phyloP scores from a whole-genome alignment of 139 green algal genomes.

The Micromonas pusilla region DNA sequence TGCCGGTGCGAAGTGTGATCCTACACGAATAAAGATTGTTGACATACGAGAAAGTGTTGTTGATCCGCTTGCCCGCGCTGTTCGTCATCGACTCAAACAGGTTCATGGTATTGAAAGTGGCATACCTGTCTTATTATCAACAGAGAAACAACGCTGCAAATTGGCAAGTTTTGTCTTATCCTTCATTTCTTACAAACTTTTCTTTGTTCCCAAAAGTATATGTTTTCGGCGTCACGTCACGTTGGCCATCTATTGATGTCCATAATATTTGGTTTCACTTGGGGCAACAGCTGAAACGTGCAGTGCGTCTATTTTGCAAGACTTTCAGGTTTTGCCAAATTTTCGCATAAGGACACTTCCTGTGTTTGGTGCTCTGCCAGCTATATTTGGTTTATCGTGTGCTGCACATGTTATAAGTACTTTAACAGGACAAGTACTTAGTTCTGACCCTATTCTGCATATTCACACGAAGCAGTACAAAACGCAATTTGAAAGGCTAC shows the following conservation, averaged over 20 bases:
- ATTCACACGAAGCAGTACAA: constrained; percentile 47
- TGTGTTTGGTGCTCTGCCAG: constrained; percentile 84
- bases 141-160: constrained; percentile 48
- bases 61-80: constrained; percentile 76
- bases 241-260: too few relatives aligned
- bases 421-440: constrained; percentile 59
- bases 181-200: background rate
- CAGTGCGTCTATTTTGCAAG: background rate
- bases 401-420: constrained; percentile 70
- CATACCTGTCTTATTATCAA: constrained; percentile 75
- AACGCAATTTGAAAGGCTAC: constrained; percentile 57
- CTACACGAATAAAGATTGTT: constrained; percentile 77
- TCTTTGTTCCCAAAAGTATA: too few relatives aligned
- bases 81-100: constrained; percentile 63
- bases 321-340: constrained; percentile 85
- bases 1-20: constrained; percentile 83
- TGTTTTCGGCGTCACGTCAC: too few relatives aligned
- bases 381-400: constrained; percentile 85
- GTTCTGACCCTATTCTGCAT: constrained; percentile 58
- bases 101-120: constrained; percentile 59
- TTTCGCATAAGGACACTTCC: constrained; percentile 94
- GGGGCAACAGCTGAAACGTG: background rate
- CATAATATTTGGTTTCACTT: too few relatives aligned
- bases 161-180: background rate
- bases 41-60: constrained; percentile 71